Conservation (phyloP, 73 alveolate genomes). For the Tetrahymena thermophila region DNA sequence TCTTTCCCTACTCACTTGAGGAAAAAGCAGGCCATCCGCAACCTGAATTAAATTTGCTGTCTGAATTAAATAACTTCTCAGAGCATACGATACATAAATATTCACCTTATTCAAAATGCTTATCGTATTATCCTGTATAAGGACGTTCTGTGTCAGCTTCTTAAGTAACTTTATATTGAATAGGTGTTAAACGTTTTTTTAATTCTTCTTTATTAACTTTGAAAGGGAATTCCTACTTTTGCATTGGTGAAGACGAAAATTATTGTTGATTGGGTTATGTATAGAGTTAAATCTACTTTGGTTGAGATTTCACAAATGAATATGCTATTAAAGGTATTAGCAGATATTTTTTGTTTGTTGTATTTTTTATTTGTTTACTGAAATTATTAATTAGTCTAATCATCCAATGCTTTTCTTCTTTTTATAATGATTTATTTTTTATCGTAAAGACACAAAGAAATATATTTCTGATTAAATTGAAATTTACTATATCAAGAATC, state of each 20-base stretch:
- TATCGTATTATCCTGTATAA: slow-evolving; percentile 53
- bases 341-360: neutral
- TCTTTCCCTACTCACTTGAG: slow-evolving; percentile 11
- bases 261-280: neutral
- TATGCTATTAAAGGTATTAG: neutral
- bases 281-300: neutral
- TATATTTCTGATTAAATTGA: neutral
- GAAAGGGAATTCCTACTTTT: neutral
- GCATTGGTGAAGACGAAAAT: neutral
- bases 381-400: neutral
- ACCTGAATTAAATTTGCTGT: slow-evolving; percentile 70
- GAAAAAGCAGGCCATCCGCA: slow-evolving; percentile 90
- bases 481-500: neutral
- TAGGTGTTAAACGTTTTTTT: slow-evolving; percentile 45
- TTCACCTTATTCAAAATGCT: slow-evolving; percentile 57
- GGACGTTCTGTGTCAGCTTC: slow-evolving; percentile 70
- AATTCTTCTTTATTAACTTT: slow-evolving; percentile 49
- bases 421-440: neutral
- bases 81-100: slow-evolving; percentile 69
- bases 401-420: neutral
- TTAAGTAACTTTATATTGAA: slow-evolving; percentile 70
- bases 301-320: neutral
- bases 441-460: neutral
- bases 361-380: neutral
- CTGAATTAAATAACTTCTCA: slow-evolving; percentile 54